phyloP scores from a whole-genome alignment of 192 early-diverging fungal species.

The Pilobolus umbonatus region DNA sequence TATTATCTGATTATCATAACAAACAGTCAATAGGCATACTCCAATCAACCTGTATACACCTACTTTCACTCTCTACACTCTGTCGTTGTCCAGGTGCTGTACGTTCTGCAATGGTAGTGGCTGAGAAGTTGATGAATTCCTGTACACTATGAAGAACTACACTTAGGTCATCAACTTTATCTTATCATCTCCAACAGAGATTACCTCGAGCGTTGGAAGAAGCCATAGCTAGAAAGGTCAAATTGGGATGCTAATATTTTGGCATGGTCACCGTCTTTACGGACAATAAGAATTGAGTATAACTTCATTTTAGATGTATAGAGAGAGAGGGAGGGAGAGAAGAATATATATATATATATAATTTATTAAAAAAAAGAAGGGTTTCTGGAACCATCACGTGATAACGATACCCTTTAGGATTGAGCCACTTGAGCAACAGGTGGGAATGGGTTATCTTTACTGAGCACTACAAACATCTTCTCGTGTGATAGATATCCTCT shows the following conservation, averaged over 20 bases:
- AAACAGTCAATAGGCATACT: background rate
- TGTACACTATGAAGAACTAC: conserved; percentile 50
- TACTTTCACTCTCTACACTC: conserved; percentile 78
- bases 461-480: conserved; percentile 68
- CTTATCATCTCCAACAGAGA: background rate
- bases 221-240: conserved; percentile 77
- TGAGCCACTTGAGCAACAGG: conserved; percentile 15
- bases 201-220: conserved; percentile 80
- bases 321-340: background rate
- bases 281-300: conserved; percentile 43
- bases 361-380: too few species aligned
- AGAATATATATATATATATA: too few species aligned
- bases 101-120: conserved; percentile 80
- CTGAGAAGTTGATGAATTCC: conserved; percentile 86
- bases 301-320: conserved; percentile 44
- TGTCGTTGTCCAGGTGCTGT: conserved; percentile 74
- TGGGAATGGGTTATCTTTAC: conserved; percentile 77
- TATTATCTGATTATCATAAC: conserved; percentile 59
- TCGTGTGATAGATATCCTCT: conserved; percentile 87
- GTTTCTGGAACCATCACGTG: too few species aligned
- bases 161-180: conserved; percentile 3
- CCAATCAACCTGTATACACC: background rate
- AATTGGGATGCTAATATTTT: conserved; percentile 57
- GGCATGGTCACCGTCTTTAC: conserved; percentile 39
- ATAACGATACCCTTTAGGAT: background rate